phyloP scores from a whole-genome alignment of 75 land plant species.

The Picea sitchensis region DNA sequence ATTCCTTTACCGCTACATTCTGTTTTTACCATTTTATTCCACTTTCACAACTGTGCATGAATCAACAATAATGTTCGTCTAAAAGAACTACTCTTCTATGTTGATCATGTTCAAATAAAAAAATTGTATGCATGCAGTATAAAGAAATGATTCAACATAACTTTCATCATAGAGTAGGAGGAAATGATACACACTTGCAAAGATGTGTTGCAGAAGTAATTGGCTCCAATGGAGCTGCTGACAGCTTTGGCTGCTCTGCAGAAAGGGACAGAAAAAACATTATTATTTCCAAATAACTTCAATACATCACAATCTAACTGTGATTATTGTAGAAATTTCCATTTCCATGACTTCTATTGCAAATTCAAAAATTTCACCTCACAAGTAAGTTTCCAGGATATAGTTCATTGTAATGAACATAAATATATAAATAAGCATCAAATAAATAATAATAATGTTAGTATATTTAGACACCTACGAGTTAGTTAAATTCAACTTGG shows the following conservation, averaged over 20 bases:
- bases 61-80: neutral
- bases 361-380: no score
- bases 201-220: constrained; percentile 3
- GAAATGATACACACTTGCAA: constrained; percentile 3
- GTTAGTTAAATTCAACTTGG: no score
- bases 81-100: neutral
- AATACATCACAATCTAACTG: neutral
- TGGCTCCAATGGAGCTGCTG: neutral
- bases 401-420: no score
- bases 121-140: neutral
- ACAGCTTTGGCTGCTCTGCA: constrained; percentile 1
- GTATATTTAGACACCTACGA: no score
- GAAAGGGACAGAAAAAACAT: neutral
- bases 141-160: neutral
- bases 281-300: neutral
- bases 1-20: neutral
- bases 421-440: no score
- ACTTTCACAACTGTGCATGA: neutral
- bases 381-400: no score
- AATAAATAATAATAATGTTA: no score
- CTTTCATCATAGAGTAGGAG: neutral
- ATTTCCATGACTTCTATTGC: no score
- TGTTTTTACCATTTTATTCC: neutral
- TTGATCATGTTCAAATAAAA: neutral
- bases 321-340: neutral